Evolutionary conservation across 106 monocot genomes (phyloP), one percentile per base, ranked within the genome.

Genomic region (Platanthera guangdongensis): DNA sequence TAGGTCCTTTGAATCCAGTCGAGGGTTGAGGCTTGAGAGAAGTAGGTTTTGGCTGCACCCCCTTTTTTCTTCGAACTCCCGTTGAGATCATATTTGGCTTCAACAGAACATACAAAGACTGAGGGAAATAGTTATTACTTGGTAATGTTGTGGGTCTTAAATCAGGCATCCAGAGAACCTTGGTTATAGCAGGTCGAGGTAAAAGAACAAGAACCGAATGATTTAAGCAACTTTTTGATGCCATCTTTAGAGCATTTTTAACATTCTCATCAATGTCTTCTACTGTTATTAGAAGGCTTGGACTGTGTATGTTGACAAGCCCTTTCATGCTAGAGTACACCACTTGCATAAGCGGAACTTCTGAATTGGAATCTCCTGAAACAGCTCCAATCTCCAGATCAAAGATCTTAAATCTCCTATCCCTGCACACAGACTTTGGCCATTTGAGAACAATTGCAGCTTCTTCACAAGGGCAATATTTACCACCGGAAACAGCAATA

Each of bases 341-440:
- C 0, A 94, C 71, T 71, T 97, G 97, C 14, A 94, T 49, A 1
- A 89, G 74, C 1, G 96, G 86, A 50, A 93, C 94, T 50, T 97
- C 97, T 21, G 93, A 93, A 68, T 86, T 86, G 4, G 94, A 94
- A 0, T 75, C 75, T 2, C 89, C 94, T 9, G 80, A 78, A 25
- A 94, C 82, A 32, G 97, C 84, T 48, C 87, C 97, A 46, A 91
- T 51, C 52, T 81, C 93, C 53, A 97, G 51, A 82, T 97, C 97
- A 53, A 97, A 97, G 57, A 97, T 94, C 85, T 94, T 97, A 85
- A 97, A 97, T 72, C 97, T 62, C 76, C 97, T 86, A 71, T 97
- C 97, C 80, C 81, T 97, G 91, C 97, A 97, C 6, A 86, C 97
- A 3, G 70, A 52, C 80, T 79, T 89, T 3, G 96, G 94, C 97